Percentiles rank a stretch among this genome's conserved stretches.
Evolutionary conservation across 139 green algal genomes (phyloP).

Genomic region (Trebouxia sp.): DNA sequence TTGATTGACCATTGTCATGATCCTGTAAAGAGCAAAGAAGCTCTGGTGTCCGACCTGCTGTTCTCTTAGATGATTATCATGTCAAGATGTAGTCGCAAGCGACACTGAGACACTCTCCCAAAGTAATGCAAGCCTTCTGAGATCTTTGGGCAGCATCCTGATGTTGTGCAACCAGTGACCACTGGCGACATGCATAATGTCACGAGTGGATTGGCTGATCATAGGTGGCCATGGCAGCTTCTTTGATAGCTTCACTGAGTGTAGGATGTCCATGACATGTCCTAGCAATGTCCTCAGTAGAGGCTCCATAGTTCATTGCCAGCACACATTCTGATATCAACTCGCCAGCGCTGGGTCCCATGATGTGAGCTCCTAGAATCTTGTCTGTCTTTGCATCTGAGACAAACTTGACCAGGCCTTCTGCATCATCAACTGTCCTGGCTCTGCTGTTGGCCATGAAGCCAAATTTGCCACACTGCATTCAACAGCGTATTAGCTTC

Average conservation of each 20-base stretch:
- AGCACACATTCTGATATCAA: constrained; percentile 77
- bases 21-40: no score
- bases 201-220: constrained; percentile 94
- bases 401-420: constrained; percentile 96
- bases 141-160: no score
- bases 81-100: no score
- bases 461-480: constrained; percentile 88
- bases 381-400: constrained; percentile 90
- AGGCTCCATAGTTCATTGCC: constrained; percentile 94
- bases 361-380: constrained; percentile 96
- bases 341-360: constrained; percentile 94
- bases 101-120: no score
- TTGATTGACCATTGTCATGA: no score
- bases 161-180: no score
- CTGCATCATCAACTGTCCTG: constrained; percentile 83
- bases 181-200: not conserved
- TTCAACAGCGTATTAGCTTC: no score
- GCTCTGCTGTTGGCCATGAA: constrained; percentile 98
- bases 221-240: constrained; percentile 87
- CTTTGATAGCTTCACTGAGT: constrained; percentile 95
- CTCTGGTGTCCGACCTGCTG: no score
- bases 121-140: no score
- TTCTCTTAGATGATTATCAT: no score
- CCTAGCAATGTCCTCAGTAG: constrained; percentile 92
- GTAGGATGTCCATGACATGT: constrained; percentile 98